A percentile compares a stretch with the other conserved stretches of the same genome.
These are phyloP conservation scores for Hymenotorrendiella dingleyae DNA, from an alignment of 2,329 filamentous ascomycete species.

Conservation along the genomic window DNA sequence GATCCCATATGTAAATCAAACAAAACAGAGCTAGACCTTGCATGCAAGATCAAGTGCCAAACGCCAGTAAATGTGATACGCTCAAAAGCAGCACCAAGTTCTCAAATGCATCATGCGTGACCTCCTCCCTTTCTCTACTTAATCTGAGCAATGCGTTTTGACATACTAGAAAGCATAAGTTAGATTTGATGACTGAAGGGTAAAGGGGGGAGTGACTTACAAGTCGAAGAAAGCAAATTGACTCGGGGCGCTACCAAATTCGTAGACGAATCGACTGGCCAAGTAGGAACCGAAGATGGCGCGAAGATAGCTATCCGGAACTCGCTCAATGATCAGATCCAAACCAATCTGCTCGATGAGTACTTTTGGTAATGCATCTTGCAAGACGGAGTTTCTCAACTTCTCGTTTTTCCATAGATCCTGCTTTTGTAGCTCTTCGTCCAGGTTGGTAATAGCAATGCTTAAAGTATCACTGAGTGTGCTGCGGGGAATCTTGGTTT, in stretches of 20 bases:
- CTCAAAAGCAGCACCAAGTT: not conserved
- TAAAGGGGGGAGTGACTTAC: constrained; percentile 48
- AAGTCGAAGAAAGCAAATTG: constrained; percentile 99
- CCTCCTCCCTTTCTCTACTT: constrained; percentile 10
- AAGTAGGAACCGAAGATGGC: constrained; percentile 96
- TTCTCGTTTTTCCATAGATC: constrained; percentile 82
- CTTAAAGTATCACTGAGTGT: constrained; percentile 90
- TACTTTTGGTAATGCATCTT: constrained; percentile 78
- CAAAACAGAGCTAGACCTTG: not conserved
- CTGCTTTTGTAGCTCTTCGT: constrained; percentile 91
- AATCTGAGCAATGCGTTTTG: constrained; percentile 53
- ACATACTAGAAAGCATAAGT: constrained; percentile 48
- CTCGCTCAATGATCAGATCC: constrained; percentile 77
- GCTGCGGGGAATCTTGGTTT: constrained; percentile 72
- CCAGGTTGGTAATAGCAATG: constrained; percentile 87
- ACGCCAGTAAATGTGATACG: too few relatives aligned
- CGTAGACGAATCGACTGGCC: constrained; percentile 92
- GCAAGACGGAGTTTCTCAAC: constrained; percentile 71
- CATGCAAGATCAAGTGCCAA: too few relatives aligned
- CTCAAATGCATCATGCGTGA: not conserved
- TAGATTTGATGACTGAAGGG: constrained; percentile 16
- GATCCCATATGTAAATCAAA: not conserved
- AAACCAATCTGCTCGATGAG: constrained; percentile 86
- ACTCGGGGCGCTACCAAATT: constrained; percentile 85
- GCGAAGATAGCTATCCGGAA: constrained; percentile 86